phyloP scores from a whole-genome alignment of 2,329 filamentous ascomycete genomes.

The Parastagonospora nodorum region DNA sequence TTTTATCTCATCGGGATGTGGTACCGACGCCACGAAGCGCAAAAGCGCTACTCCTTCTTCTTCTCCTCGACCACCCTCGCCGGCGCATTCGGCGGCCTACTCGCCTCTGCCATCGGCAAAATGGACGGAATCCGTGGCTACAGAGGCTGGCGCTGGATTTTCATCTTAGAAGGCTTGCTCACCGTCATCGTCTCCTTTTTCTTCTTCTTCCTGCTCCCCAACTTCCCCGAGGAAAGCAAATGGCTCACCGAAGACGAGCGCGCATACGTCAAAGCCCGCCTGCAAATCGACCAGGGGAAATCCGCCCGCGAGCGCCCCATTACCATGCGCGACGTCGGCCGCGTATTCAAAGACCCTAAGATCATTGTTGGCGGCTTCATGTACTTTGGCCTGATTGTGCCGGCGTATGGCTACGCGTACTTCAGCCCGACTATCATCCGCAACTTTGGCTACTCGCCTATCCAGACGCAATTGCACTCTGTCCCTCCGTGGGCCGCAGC shows the following conservation, averaged over 20 bases:
- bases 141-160: slow-evolving; percentile 79
- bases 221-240: slow-evolving; percentile 56
- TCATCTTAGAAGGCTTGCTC: slow-evolving; percentile 68
- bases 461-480: slow-evolving; percentile 60
- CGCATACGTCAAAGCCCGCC: slow-evolving; percentile 52
- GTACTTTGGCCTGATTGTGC: slow-evolving; percentile 54
- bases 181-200: slow-evolving; percentile 51
- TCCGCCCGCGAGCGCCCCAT: slow-evolving; percentile 53
- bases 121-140: slow-evolving; percentile 76
- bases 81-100: slow-evolving; percentile 82
- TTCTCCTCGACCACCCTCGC: slow-evolving; percentile 82
- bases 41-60: slow-evolving; percentile 92
- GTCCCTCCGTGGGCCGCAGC: slow-evolving; percentile 71
- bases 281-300: slow-evolving; percentile 54
- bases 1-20: slow-evolving; percentile 83
- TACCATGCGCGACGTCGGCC: slow-evolving; percentile 48
- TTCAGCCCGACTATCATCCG: slow-evolving; percentile 56
- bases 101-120: slow-evolving; percentile 87
- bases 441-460: slow-evolving; percentile 56
- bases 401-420: slow-evolving; percentile 53
- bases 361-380: slow-evolving; percentile 57
- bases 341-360: slow-evolving; percentile 57
- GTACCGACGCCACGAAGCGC: slow-evolving; percentile 86
- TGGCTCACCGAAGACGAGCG: slow-evolving; percentile 56
- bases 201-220: slow-evolving; percentile 55